phyloP scores from a whole-genome alignment of 208 protist genomes.

The Trypanosoma melophagium region DNA sequence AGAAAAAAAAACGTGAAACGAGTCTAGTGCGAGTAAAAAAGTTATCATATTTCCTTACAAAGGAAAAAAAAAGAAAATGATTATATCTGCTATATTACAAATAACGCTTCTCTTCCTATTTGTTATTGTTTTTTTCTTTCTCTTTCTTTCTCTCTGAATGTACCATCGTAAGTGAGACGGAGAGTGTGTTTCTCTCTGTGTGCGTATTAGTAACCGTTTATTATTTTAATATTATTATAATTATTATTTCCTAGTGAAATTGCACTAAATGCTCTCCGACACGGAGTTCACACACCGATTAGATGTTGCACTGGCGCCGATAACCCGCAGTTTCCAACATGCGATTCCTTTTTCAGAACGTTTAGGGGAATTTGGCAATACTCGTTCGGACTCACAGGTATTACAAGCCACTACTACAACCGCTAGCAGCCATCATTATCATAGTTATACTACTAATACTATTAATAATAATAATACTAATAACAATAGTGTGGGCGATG shows the following conservation, averaged over 20 bases:
- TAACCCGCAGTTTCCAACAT: constrained; percentile 51
- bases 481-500: not conserved
- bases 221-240: constrained; percentile 1
- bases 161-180: no score
- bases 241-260: not conserved
- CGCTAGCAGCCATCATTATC: not conserved
- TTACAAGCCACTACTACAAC: not conserved
- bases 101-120: not conserved
- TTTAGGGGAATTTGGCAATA: constrained; percentile 1
- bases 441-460: not conserved
- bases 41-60: not conserved
- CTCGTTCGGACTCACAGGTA: not conserved
- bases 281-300: constrained; percentile 33
- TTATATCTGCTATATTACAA: not conserved
- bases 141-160: no score
- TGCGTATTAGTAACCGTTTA: not conserved
- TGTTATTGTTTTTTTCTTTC: no score
- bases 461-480: not conserved
- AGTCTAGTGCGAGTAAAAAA: not conserved
- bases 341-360: constrained; percentile 36
- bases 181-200: no score
- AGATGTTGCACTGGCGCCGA: constrained; percentile 48
- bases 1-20: no score
- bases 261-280: constrained; percentile 22
- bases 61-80: not conserved